phyloP scores from a whole-genome alignment of 2,329 filamentous ascomycete species.

The Cryphonectria parasitica region DNA sequence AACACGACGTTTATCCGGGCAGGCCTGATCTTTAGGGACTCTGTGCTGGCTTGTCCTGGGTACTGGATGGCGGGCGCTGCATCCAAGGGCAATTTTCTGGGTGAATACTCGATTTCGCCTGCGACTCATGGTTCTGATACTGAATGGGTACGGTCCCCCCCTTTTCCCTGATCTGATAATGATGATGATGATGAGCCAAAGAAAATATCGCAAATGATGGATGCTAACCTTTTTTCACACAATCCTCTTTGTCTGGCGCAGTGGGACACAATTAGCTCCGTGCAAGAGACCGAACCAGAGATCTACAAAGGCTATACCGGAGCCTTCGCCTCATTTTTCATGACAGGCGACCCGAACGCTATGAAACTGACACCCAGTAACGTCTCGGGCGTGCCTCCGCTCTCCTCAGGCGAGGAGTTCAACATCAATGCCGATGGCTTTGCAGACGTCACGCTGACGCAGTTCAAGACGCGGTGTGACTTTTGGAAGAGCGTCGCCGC shows the following conservation, averaged over 20 bases:
- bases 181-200: neutral
- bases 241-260: slow-evolving; percentile 30
- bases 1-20: slow-evolving; percentile 56
- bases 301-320: slow-evolving; percentile 62
- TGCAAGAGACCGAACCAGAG: slow-evolving; percentile 55
- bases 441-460: slow-evolving; percentile 40
- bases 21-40: slow-evolving; percentile 61
- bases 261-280: slow-evolving; percentile 60
- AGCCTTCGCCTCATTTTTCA: slow-evolving; percentile 63
- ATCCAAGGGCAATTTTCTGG: slow-evolving; percentile 52
- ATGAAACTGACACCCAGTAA: slow-evolving; percentile 55
- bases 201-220: neutral
- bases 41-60: slow-evolving; percentile 62
- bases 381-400: slow-evolving; percentile 49
- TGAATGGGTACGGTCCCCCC: slow-evolving; percentile 50
- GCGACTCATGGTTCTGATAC: slow-evolving; percentile 64
- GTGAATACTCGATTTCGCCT: slow-evolving; percentile 63
- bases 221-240: neutral
- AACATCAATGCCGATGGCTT: slow-evolving; percentile 53
- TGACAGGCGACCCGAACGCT: slow-evolving; percentile 61
- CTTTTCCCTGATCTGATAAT: neutral
- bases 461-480: slow-evolving; percentile 51
- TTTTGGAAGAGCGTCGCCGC: slow-evolving; percentile 56
- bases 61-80: slow-evolving; percentile 58
- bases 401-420: slow-evolving; percentile 51